Percentiles rank a stretch among this genome's conserved stretches.
Conservation (phyloP, 768 basidiomycete species). For the Coprinopsis strossmayeri region DNA sequence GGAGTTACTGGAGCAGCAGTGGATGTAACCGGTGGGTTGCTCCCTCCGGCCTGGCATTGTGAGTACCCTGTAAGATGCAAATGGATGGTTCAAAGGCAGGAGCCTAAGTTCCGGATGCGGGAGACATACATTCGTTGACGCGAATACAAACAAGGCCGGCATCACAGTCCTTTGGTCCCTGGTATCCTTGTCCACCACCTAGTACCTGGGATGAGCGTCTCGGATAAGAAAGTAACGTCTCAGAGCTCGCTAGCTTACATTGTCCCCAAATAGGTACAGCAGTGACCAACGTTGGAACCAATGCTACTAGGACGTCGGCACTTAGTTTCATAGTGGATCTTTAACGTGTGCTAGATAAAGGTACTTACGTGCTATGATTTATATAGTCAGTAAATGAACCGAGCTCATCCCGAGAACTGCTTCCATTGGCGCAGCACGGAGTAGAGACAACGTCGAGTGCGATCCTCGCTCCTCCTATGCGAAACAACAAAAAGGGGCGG, state of each 20-base stretch:
- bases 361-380: constrained; percentile 40
- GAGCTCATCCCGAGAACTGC: constrained; percentile 5
- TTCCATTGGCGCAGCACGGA: too few species aligned
- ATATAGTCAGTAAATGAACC: constrained; percentile 28
- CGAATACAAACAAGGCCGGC: constrained; percentile 2
- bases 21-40: neutral
- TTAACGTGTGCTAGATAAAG: too few species aligned
- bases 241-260: too few species aligned
- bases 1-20: neutral
- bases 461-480: neutral
- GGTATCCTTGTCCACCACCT: constrained; percentile 8
- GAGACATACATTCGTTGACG: constrained; percentile 4
- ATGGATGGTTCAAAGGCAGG: too few species aligned
- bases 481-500: too few species aligned
- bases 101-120: too few species aligned
- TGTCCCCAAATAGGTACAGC: constrained; percentile 7
- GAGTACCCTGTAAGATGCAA: constrained; percentile 10
- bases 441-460: too few species aligned
- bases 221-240: too few species aligned
- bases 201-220: too few species aligned
- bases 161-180: constrained; percentile 4
- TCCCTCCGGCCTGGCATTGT: constrained; percentile 2
- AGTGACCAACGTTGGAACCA: neutral
- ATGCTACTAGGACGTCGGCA: too few species aligned
- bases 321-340: too few species aligned